Base-by-base conservation (phyloP, 495 filamentous ascomycete species). In the Podospora australis region DNA sequence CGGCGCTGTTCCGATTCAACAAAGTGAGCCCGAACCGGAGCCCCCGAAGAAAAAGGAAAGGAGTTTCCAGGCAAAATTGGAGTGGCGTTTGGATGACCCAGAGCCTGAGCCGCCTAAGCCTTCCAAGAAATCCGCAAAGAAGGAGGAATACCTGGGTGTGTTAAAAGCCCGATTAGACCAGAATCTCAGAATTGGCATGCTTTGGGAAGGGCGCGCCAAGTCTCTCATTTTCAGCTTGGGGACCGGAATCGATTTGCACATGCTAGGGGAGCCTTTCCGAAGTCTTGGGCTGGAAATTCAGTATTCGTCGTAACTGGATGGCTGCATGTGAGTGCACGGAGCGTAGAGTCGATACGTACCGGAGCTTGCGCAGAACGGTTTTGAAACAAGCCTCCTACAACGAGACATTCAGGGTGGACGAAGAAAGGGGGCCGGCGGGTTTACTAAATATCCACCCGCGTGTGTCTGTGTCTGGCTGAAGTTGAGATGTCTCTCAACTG, bases 191-290 rank as follows among this genome's bases (percentile, higher is more conserved):
- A 77, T 96, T 25, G 86, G 89, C 2, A 52, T 96, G 39, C 72
- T 97, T 10, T 98, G 94, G 94, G 92, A 97, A 64, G 92, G 92
- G 1, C 75, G 90, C 46, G 73, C 91, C 38, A 97, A 97, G 69
- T 90, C 95, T 58, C 69, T 98, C 36, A 73, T 98, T 48, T 92
- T 97, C 57, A 95, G 87, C 58, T 77, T 94, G 20, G 92, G 92
- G 2, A 83, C 86, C 16, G 84, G 78, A 11, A 71, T 92, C 34
- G 88, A 90, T 70, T 66, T 89, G 56, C 79, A 81, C 66, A 75
- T 80, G 65, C 67, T 82, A 64, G 76, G 83, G 57, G 72, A 83
- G 65, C 75, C 87, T 43, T 75, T 89, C 51, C 76, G 80, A 47
- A 84, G 80, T 8, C 75, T 97, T 52, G 92, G 92, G 2, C 68